These are phyloP conservation scores for Venturia oleaginea DNA, from an alignment of 2,329 filamentous ascomycete genomes.

Conservation along the genomic window DNA sequence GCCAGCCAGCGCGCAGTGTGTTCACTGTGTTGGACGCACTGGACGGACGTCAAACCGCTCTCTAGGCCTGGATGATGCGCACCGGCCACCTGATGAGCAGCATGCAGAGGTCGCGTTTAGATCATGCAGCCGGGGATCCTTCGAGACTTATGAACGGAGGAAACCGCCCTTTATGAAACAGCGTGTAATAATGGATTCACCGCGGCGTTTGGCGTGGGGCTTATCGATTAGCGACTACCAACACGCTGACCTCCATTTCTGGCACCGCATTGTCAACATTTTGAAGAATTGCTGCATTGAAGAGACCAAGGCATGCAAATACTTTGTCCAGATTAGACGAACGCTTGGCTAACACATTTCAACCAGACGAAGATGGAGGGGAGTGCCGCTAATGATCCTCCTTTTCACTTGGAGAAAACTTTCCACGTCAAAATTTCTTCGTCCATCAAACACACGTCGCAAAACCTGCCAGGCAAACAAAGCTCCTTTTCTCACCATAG, in stretches of 20 bases:
- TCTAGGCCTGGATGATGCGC: neutral
- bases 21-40: neutral
- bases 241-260: neutral
- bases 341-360: neutral
- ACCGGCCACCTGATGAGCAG: neutral
- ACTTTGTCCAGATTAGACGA: neutral
- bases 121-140: conserved; percentile 5
- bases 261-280: neutral
- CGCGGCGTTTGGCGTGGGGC: neutral
- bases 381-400: neutral
- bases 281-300: neutral
- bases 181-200: neutral
- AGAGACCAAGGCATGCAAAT: neutral
- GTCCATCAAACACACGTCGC: neutral
- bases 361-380: neutral
- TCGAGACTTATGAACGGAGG: neutral
- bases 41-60: neutral
- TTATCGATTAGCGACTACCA: neutral
- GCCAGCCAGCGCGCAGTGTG: neutral
- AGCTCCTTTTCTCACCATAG: neutral
- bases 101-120: conserved; percentile 5
- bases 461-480: neutral
- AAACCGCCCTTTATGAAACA: neutral
- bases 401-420: neutral
- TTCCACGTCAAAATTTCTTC: neutral